Percentiles rank a stretch among this genome's conserved stretches.
phyloP scores from a whole-genome alignment of 225 moss, liverwort and hornwort species.

The Bryum argenteum region DNA sequence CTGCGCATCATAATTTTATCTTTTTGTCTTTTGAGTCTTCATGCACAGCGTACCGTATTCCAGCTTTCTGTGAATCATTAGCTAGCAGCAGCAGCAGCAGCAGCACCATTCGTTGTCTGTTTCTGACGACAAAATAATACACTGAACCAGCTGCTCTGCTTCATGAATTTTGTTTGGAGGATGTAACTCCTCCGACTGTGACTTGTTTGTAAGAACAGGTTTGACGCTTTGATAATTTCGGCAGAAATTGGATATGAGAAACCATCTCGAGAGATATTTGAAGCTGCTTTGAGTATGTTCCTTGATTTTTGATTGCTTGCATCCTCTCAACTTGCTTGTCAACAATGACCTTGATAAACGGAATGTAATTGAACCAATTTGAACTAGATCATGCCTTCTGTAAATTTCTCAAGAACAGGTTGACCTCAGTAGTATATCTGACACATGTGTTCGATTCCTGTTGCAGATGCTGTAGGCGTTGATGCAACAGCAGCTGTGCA shows the following conservation, averaged over 20 bases:
- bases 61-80: slow-evolving; percentile 15
- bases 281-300: slow-evolving; percentile 83
- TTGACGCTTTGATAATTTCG: slow-evolving; percentile 85
- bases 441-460: not conserved
- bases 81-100: not conserved
- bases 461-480: slow-evolving; percentile 64
- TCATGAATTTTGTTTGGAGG: not conserved
- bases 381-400: not conserved
- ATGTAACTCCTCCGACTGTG: not conserved
- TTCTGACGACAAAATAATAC: slow-evolving; percentile 1
- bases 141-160: not conserved
- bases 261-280: slow-evolving; percentile 79
- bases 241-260: slow-evolving; percentile 91
- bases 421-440: not conserved
- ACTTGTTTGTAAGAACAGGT: slow-evolving; percentile 48
- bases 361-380: not conserved
- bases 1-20: not conserved
- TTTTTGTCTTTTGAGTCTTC: no score
- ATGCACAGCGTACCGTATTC: not conserved
- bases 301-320: slow-evolving; percentile 1
- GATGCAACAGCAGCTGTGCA: slow-evolving; percentile 67
- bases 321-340: not conserved
- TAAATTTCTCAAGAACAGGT: no score
- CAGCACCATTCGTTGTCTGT: not conserved
- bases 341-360: slow-evolving; percentile 1